phyloP scores from a whole-genome alignment of 2,329 filamentous ascomycete species.

The Cercospora janseana region DNA sequence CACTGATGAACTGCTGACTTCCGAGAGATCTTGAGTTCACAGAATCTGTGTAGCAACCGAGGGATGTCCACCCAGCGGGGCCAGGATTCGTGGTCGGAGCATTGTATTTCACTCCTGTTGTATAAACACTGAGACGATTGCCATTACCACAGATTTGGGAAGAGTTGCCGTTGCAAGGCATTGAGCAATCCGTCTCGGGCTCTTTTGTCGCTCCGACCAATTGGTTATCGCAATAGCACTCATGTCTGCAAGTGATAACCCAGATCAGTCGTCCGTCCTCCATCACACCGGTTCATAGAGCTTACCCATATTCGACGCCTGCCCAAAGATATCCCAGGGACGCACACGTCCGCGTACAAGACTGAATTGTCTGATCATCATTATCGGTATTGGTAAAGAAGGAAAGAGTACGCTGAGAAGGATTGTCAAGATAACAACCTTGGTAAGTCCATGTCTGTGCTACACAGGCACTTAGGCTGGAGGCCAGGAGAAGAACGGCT shows the following conservation, averaged over 20 bases:
- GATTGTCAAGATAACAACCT: conserved; percentile 18
- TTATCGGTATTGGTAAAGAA: conserved; percentile 5
- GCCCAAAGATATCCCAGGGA: conserved; percentile 13
- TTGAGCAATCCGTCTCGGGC: conserved; percentile 20
- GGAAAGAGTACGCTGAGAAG: conserved; percentile 11
- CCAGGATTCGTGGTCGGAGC: conserved; percentile 21
- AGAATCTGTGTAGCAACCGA: conserved; percentile 34
- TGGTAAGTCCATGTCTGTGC: conserved; percentile 16
- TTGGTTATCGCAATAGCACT: conserved; percentile 15
- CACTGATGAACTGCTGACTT: conserved; percentile 26
- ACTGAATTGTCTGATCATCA: conserved; percentile 10
- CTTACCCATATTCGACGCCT: conserved; percentile 13
- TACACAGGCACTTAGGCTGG: neutral
- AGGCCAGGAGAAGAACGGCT: neutral
- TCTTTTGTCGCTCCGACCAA: conserved; percentile 7
- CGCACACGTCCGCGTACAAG: conserved; percentile 13
- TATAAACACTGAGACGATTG: conserved; percentile 18
- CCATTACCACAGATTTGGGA: conserved; percentile 21
- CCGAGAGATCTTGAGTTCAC: conserved; percentile 22
- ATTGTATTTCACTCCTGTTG: conserved; percentile 10
- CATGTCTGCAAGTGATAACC: neutral
- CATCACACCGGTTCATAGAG: neutral
- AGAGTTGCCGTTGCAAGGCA: conserved; percentile 19
- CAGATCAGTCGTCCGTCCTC: neutral
- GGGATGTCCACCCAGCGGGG: conserved; percentile 22